Conservation (phyloP, 2,329 filamentous ascomycete genomes). For the Xylaria arbuscula region DNA sequence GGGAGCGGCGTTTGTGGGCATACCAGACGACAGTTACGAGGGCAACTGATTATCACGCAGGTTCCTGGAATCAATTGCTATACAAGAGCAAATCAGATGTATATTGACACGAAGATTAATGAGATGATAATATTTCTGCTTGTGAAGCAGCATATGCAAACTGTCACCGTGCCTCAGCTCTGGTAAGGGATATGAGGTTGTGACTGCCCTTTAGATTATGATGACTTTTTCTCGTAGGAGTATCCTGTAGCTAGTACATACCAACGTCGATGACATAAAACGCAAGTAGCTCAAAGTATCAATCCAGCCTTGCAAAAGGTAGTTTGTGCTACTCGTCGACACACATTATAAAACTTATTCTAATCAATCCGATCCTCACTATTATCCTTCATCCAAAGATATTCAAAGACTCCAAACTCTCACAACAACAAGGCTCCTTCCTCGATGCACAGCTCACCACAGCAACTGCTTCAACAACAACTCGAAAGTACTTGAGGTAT, state of each 20-base stretch:
- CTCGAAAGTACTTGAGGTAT: neutral
- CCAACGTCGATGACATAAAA: neutral
- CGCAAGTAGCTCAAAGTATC: neutral
- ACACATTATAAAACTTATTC: neutral
- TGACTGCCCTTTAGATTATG: no score
- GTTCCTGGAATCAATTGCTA: constrained; percentile 2
- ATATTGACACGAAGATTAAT: constrained; percentile 10
- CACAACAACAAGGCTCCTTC: neutral
- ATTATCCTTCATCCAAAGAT: neutral
- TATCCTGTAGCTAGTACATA: neutral
- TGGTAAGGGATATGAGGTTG: neutral
- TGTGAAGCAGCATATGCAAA: neutral
- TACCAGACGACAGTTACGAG: constrained; percentile 18
- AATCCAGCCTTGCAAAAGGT: neutral
- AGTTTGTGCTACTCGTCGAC: neutral
- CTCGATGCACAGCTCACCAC: neutral
- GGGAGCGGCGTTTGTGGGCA: constrained; percentile 33
- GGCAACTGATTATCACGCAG: constrained; percentile 12
- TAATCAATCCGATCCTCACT: neutral
- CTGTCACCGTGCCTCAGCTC: neutral
- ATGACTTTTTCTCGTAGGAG: neutral
- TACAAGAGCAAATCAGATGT: constrained; percentile 8
- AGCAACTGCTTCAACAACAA: neutral
- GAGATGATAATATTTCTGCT: neutral
- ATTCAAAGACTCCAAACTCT: neutral